A percentile compares a stretch with the other conserved stretches of the same genome.
phyloP scores from a whole-genome alignment of 106 monocot species.

The Allium fistulosum region DNA sequence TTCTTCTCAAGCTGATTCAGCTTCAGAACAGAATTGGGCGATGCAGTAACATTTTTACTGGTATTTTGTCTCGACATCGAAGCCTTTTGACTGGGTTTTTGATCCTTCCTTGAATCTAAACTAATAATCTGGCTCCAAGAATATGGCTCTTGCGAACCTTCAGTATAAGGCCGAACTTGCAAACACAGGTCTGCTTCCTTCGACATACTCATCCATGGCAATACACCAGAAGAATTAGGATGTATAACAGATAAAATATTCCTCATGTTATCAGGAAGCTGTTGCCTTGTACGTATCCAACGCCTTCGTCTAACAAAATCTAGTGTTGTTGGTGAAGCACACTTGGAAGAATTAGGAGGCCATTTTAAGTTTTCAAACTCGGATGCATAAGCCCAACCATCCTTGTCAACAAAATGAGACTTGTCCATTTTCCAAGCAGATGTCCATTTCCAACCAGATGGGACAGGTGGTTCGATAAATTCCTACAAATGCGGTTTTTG shows the following conservation, averaged over 20 bases:
- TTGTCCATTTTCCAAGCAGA: slow-evolving; percentile 86
- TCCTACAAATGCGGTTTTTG: slow-evolving; percentile 31
- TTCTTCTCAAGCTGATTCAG: slow-evolving; percentile 83
- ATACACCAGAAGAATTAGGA: slow-evolving; percentile 55
- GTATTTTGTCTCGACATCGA: slow-evolving; percentile 39
- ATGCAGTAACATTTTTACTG: slow-evolving; percentile 19
- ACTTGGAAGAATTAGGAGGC: slow-evolving; percentile 60
- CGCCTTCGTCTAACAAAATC: slow-evolving; percentile 78
- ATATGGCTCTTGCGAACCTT: slow-evolving; percentile 42
- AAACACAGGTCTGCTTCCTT: slow-evolving; percentile 55
- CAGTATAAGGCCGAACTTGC: slow-evolving; percentile 68
- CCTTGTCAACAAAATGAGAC: slow-evolving; percentile 48
- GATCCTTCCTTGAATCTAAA: slow-evolving; percentile 36
- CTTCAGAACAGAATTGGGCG: slow-evolving; percentile 35
- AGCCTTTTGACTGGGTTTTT: slow-evolving; percentile 24
- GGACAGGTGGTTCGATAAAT: slow-evolving; percentile 74
- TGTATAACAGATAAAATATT: slow-evolving; percentile 45
- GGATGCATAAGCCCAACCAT: slow-evolving; percentile 84
- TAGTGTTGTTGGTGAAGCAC: slow-evolving; percentile 43
- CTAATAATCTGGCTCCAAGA: slow-evolving; percentile 58
- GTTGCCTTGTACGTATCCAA: slow-evolving; percentile 66
- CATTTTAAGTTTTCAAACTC: slow-evolving; percentile 71
- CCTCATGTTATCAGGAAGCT: slow-evolving; percentile 19
- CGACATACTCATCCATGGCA: slow-evolving; percentile 64
- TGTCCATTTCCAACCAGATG: slow-evolving; percentile 65